phyloP scores from a whole-genome alignment of 2,329 filamentous ascomycete species.

The Didymosphaeria variabile region DNA sequence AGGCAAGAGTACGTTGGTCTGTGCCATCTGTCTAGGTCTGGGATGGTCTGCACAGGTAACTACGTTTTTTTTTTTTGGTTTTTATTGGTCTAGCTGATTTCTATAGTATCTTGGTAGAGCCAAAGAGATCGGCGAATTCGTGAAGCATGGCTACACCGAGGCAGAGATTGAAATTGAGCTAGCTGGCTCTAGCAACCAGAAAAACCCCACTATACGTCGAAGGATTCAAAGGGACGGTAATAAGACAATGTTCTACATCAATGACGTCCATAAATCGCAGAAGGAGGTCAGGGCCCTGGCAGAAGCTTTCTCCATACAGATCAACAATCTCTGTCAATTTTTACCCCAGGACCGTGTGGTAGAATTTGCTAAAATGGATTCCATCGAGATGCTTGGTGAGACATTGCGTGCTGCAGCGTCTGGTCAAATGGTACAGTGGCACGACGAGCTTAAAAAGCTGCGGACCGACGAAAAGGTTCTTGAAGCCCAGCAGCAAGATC shows the following conservation, averaged over 20 bases:
- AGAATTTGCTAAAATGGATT: conserved; percentile 86
- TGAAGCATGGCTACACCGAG: conserved; percentile 83
- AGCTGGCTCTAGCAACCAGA: conserved; percentile 65
- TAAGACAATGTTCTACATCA: conserved; percentile 78
- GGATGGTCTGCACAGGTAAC: conserved; percentile 76
- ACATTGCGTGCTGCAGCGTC: conserved; percentile 90
- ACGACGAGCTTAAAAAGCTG: conserved; percentile 75
- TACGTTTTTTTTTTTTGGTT: neutral
- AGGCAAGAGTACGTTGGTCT: conserved; percentile 96
- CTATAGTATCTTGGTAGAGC: conserved; percentile 80
- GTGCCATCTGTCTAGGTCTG: conserved; percentile 91
- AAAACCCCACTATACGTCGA: conserved; percentile 78
- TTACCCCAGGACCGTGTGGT: conserved; percentile 94
- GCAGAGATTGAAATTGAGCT: conserved; percentile 93
- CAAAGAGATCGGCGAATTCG: conserved; percentile 85
- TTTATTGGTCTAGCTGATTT: conserved; percentile 26
- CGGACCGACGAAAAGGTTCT: conserved; percentile 74
- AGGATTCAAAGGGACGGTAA: conserved; percentile 85
- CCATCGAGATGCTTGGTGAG: conserved; percentile 81
- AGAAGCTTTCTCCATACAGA: conserved; percentile 82
- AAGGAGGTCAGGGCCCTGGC: conserved; percentile 74
- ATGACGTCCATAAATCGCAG: conserved; percentile 69
- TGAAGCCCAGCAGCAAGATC: conserved; percentile 65
- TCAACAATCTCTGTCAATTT: conserved; percentile 98
- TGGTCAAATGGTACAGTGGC: conserved; percentile 80